These are phyloP conservation scores for Aspergillus conjunctus DNA, from an alignment of 495 filamentous ascomycete genomes.

Conservation along the genomic window DNA sequence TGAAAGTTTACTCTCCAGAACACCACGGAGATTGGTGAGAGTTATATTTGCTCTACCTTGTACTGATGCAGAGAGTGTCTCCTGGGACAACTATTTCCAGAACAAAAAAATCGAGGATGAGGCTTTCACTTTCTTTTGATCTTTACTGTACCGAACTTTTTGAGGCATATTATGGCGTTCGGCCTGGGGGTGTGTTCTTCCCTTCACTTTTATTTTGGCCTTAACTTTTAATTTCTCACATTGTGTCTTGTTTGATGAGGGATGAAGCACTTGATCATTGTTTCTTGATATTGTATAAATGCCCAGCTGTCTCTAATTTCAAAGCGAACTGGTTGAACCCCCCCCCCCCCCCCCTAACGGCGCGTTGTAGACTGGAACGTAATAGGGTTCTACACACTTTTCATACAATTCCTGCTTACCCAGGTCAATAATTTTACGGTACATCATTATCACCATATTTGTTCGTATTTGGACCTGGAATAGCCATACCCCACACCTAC, in stretches of 20 bases:
- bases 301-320: neutral
- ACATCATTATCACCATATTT: too few species aligned
- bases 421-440: too few species aligned
- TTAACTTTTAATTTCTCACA: conserved; percentile 12
- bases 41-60: conserved; percentile 7
- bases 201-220: conserved; percentile 11
- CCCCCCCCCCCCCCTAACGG: too few species aligned
- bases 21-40: conserved; percentile 1
- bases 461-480: too few species aligned
- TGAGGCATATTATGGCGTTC: conserved; percentile 30
- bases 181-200: conserved; percentile 17
- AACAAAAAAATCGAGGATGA: conserved; percentile 13
- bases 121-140: conserved; percentile 20
- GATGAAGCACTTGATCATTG: conserved; percentile 16
- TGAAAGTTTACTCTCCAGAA: neutral
- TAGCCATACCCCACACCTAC: too few species aligned
- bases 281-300: conserved; percentile 16
- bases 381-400: too few species aligned
- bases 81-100: neutral
- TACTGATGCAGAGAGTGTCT: conserved; percentile 18
- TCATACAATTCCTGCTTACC: too few species aligned
- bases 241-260: conserved; percentile 15
- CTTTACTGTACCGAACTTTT: conserved; percentile 15
- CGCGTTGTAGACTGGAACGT: neutral
- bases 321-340: neutral